phyloP scores from a whole-genome alignment of 2,329 filamentous ascomycete genomes.

The Curvularia verruculosa region DNA sequence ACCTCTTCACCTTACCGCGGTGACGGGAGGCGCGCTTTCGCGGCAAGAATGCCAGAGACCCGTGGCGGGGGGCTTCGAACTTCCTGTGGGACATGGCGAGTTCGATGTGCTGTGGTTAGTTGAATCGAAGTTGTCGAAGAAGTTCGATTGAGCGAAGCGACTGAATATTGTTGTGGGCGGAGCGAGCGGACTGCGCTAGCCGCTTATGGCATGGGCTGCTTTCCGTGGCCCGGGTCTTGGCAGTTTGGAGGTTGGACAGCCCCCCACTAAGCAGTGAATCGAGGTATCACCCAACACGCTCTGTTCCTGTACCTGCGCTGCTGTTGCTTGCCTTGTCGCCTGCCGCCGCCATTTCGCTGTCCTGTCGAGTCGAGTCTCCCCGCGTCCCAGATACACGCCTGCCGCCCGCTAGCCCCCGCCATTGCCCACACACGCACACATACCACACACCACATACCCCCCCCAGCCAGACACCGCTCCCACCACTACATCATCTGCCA shows the following conservation, averaged over 20 bases:
- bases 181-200: constrained; percentile 11
- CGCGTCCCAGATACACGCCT: constrained; percentile 10
- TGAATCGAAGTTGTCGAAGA: constrained; percentile 35
- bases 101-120: constrained; percentile 47
- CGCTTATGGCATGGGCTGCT: constrained; percentile 4
- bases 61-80: constrained; percentile 92
- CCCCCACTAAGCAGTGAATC: constrained; percentile 19
- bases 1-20: constrained; percentile 98
- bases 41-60: constrained; percentile 66
- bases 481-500: constrained; percentile 35
- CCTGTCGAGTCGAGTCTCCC: constrained; percentile 21
- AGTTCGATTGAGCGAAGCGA: constrained; percentile 21
- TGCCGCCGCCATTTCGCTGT: constrained; percentile 27
- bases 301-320: constrained; percentile 35
- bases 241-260: constrained; percentile 10
- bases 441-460: no score
- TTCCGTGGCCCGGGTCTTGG: constrained; percentile 4
- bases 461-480: constrained; percentile 30
- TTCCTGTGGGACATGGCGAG: constrained; percentile 65
- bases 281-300: constrained; percentile 30
- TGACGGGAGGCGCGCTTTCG: constrained; percentile 90
- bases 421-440: constrained; percentile 23
- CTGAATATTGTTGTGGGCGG: constrained; percentile 22
- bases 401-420: constrained; percentile 22
- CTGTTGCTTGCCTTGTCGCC: constrained; percentile 31